These are phyloP conservation scores for Colletotrichum viniferum DNA, from an alignment of 2,329 filamentous ascomycete species.

Conservation along the genomic window DNA sequence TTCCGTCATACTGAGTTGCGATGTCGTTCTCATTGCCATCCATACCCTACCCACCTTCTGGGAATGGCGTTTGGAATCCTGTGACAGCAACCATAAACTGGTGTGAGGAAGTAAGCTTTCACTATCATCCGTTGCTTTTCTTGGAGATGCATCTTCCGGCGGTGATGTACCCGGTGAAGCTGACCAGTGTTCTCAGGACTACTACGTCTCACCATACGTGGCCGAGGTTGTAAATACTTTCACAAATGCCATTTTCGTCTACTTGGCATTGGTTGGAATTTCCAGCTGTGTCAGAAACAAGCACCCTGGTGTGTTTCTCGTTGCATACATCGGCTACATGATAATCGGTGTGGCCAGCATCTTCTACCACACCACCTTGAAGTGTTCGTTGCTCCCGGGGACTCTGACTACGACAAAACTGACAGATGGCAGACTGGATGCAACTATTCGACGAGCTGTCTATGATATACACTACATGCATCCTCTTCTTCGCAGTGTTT, in stretches of 20 bases:
- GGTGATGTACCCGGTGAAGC: neutral
- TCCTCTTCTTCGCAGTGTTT: conserved; percentile 70
- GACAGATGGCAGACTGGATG: conserved; percentile 51
- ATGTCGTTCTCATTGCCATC: neutral
- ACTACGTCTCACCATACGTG: neutral
- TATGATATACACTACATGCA: conserved; percentile 63
- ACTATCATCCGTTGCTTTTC: neutral
- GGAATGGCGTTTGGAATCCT: neutral
- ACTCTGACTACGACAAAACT: neutral
- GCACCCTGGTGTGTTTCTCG: neutral
- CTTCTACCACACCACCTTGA: neutral
- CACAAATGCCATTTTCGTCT: neutral
- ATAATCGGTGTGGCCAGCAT: neutral
- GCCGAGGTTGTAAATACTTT: neutral
- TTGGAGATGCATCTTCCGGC: neutral
- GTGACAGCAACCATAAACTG: neutral
- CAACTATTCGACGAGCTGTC: conserved; percentile 62
- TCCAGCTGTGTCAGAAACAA: neutral
- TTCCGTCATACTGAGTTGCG: neutral
- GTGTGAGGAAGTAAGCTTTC: neutral
- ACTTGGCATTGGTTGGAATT: neutral
- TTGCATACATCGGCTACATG: neutral
- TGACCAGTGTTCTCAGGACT: neutral
- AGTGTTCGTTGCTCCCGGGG: neutral
- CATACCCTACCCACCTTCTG: neutral